phyloP scores from a whole-genome alignment of 129 eudicot genomes.

The Daucus carota region DH1_v3.0 NC_030388.2:20201501-20202000 shows the following conservation, averaged over 20 bases:
- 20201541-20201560: slow-evolving; percentile 28
- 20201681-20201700: slow-evolving; percentile 25
- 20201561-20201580: too few relatives aligned
- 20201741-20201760: background rate
- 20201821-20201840: too few relatives aligned
- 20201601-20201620: background rate
- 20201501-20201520: slow-evolving; percentile 20
- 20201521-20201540: slow-evolving; percentile 29
- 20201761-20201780: too few relatives aligned
- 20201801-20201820: too few relatives aligned
- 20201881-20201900: slow-evolving; percentile 26
- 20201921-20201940: slow-evolving; percentile 19
- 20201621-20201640: slow-evolving; percentile 28
- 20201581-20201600: too few relatives aligned
- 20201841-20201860: slow-evolving; percentile 31
- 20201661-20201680: slow-evolving; percentile 29
- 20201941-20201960: too few relatives aligned
- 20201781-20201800: too few relatives aligned
- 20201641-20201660: slow-evolving; percentile 27
- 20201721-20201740: too few relatives aligned
- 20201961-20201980: background rate
- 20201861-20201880: slow-evolving; percentile 13
- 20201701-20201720: slow-evolving; percentile 14
- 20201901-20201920: slow-evolving; percentile 28
- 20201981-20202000: too few relatives aligned